A percentile compares a stretch with the other conserved stretches of the same genome.
Conservation (phyloP, 176 grass and related monocot genomes). For the Bromus sterilis region DNA sequence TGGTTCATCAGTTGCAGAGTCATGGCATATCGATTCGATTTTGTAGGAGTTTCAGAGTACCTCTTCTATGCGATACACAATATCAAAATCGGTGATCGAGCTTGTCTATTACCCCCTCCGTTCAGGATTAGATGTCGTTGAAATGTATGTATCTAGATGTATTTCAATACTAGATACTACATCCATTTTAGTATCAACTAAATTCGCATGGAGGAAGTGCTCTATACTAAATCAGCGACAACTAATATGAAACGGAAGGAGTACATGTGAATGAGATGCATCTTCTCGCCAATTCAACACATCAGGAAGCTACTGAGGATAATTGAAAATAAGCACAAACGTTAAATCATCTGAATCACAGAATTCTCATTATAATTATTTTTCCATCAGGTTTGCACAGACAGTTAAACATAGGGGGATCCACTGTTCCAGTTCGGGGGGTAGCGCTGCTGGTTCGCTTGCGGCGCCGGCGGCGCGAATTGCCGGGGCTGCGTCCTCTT, state of each 20-base stretch:
- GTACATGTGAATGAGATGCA: background rate
- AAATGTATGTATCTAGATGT: too few species aligned
- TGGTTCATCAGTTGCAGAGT: background rate
- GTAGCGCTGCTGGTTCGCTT: background rate
- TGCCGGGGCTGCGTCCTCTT: background rate
- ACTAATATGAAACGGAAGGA: too few species aligned
- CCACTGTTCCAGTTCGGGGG: background rate
- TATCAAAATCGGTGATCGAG: background rate
- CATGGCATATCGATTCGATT: background rate
- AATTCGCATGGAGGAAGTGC: too few species aligned
- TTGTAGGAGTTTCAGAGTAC: background rate
- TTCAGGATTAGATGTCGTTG: too few species aligned
- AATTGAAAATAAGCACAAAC: background rate
- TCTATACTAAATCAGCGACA: too few species aligned
- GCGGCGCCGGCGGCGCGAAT: background rate
- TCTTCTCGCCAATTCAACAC: background rate
- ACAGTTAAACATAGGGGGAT: background rate
- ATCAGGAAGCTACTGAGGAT: background rate
- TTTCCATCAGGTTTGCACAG: background rate
- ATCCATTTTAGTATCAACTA: too few species aligned
- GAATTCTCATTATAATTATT: background rate
- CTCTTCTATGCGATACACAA: background rate
- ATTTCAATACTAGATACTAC: too few species aligned
- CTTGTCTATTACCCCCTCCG: background rate
- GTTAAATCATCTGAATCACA: background rate